Base-by-base conservation (phyloP, 345 rosid genomes). In the Camelina neglecta region DNA sequence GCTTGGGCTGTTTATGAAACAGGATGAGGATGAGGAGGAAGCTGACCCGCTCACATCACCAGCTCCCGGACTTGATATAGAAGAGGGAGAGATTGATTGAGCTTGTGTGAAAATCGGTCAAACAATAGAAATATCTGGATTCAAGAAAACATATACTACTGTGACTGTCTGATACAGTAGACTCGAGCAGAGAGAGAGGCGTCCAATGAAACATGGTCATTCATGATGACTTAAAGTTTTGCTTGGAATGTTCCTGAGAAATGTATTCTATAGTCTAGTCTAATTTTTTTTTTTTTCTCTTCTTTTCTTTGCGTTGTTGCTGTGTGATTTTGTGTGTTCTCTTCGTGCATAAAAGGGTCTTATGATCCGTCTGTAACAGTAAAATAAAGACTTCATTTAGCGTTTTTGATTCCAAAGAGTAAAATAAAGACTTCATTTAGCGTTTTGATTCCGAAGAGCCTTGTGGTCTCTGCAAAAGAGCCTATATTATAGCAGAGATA, bases 1-100 rank as follows among this genome's bases (percentile, higher is more conserved):
- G 68, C 82, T 93, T 36, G 98, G 97, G 20, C 73, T 93, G 61
- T 93, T 80, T 83, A 91, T 89, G 83, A 93, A 93, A 77, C 75
- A 55, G 16, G 89, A 82, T 29, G 92, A 85, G 8, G 89, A 85
- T 4, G 89, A 85, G 0, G 96, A 89, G 3, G 92, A 91, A 4
- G 90, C 84, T 55, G 93, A 44, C 16, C 50, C 15, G 12, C 47
- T 45, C 2, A 6, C 64, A 8, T 41, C 11, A 1, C 49, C 72
- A 47, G 60, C 49, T 39, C 23, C 61, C 18, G 67, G 45, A 13
- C 20, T 9, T 8, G 79, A 75, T 10, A 9, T 75, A 38, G 79
- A 75, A 75, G 79, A 75, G 54, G 79, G 79, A 11, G 79, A 75
- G 67, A 75, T 75, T 11, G 79, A 67, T 75, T 75, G 58, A 74